Evolutionary conservation across 1,284 basidiomycete genomes (phyloP), one percentile per base, ranked within the genome.

Genomic region (Hymenochaete sp.): DNA sequence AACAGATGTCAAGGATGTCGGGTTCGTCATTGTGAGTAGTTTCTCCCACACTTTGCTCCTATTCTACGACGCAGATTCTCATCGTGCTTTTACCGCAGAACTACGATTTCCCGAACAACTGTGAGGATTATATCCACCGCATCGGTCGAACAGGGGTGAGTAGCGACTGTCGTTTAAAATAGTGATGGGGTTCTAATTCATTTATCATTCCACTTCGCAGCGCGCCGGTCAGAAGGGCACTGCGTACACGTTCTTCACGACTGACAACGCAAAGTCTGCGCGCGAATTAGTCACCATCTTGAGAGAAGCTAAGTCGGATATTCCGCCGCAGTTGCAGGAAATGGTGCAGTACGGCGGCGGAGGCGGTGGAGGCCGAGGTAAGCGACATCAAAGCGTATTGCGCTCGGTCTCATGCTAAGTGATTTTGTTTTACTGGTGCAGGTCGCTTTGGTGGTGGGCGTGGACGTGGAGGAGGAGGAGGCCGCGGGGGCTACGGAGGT

Each of bases 91-190:
- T 57, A 51, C 56, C 60, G 29, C 53, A 89, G 85, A 93, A 93
- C 71, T 95, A 91, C 65, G 93, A 96, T 64, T 97, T 96, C 75
- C 91, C 93, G 3, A 96, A 93, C 68, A 93, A 93, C 61, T 92
- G 88, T 56, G 91, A 93, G 69, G 89, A 93, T 65, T 92, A 92
- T 62, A 88, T 93, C 46, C 89, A 93, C 63, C 88, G 92, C 54
- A 93, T 93, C 56, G 91, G 90, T 50, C 87, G 91, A 63, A 89
- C 85, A 56, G 85, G 85, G 49, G 85, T 88, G 62, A 43, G 78
- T 44, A 24, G 5, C 10, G 36, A 33, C 1, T 36, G 9, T 47
- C n/a, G 10, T 27, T 19, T 4, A 28, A 25, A 38, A 56, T 55
- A 56, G 51, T 52, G 49, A 48, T 36, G n/a, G n/a, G n/a, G n/a